Evolutionary conservation across 1,284 basidiomycete species (phyloP).

Genomic region (Cutaneotrichosporon curvatum): DNA sequence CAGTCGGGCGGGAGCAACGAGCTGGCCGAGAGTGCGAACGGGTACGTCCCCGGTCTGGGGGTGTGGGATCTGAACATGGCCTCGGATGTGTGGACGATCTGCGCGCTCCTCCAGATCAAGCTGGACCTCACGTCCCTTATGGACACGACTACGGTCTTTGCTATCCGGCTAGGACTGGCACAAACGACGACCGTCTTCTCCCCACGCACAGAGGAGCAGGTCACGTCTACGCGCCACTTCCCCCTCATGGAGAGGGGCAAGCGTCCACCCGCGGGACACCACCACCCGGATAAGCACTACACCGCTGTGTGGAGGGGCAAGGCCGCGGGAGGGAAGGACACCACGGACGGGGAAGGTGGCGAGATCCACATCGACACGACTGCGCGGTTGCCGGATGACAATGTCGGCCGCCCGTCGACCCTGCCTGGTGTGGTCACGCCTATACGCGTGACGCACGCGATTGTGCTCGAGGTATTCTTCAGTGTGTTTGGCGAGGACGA

Average conservation of each 20-base stretch:
- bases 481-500: conserved; percentile 35
- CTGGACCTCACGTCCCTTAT: conserved; percentile 19
- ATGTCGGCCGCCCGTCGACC: conserved; percentile 30
- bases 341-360: conserved; percentile 10
- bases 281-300: conserved; percentile 16
- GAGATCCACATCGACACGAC: conserved; percentile 16
- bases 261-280: conserved; percentile 11
- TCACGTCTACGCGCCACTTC: conserved; percentile 13
- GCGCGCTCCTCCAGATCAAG: conserved; percentile 22
- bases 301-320: conserved; percentile 25
- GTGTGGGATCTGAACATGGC: conserved; percentile 22
- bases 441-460: conserved; percentile 37
- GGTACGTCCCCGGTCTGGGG: conserved; percentile 22
- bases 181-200: conserved; percentile 31
- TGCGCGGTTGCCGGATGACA: conserved; percentile 33
- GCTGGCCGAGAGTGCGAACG: conserved; percentile 19
- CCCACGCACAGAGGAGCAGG: conserved; percentile 22
- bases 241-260: conserved; percentile 14
- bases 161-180: conserved; percentile 25
- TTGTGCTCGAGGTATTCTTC: conserved; percentile 42
- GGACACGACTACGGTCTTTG: conserved; percentile 27
- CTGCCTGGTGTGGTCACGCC: conserved; percentile 34
- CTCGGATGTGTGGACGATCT: conserved; percentile 34
- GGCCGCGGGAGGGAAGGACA: conserved; percentile 12
- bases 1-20: conserved; percentile 17